Base-by-base conservation (phyloP, 371 early-diverging fungal species). In the Smittium mucronatum region DNA sequence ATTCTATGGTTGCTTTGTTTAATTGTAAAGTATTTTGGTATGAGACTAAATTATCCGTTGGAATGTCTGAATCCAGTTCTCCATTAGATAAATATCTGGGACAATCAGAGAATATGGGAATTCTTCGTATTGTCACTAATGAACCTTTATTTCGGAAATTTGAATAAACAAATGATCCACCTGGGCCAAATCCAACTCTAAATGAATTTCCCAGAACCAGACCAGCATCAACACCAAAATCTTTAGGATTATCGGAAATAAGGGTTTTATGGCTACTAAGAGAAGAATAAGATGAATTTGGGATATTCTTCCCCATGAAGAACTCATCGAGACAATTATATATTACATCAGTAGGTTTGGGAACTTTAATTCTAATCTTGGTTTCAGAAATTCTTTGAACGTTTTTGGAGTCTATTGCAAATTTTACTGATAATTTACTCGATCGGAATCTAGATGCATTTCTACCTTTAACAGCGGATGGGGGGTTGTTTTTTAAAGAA, bases 101-200 rank as follows among this genome's bases (percentile, higher is more conserved):
- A 11, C 2, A 31, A 8, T 64, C 31, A 21, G 16, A 21, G 26
- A 64, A 2, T 30, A 64, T 30, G 5, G 64, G 64, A 33, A 64
- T 64, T 64, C 32, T 64, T 36, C 26, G 64, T 15, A 31, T 26
- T 2, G 32, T 26, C 2, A 31, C 64, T 2, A 2, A 30, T 5
- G 2, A 25, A 30, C 30, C 31, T 64, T 2, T 5, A 34, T 11
- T 5, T 30, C 2, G 21, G 5, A 33, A 31, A 34, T 21, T 30
- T 26, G 25, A 15, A 63, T 25, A 34, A 21, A 86, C 84, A 36
- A 90, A 76, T 58, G 70, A 68, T n/a, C 90, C 90, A 67, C 80
- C 81, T 0, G 86, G 85, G 0, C 89, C 91, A 86, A 89, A 92
- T 0, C 91, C 88, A 0, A 87, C 91, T 34, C 91, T 81, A 71